A percentile compares a stretch with the other conserved stretches of the same genome.
Evolutionary conservation across 192 early-diverging fungal species (phyloP).

Genomic region (Phycomyces blakesleeanus): DNA sequence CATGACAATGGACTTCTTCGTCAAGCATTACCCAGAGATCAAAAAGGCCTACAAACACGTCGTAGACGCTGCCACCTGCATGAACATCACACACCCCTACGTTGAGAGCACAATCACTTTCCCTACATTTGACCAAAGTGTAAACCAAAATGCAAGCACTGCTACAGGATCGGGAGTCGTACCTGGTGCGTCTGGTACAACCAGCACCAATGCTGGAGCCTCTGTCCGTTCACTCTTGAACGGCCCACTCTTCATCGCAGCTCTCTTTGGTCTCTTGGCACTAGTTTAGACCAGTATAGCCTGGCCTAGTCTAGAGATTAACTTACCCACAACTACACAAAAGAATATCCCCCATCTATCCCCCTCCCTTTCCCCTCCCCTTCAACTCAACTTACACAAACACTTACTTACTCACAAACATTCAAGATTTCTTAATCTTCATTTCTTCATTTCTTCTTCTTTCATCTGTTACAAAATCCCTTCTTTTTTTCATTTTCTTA

Average conservation of each 20-base stretch:
- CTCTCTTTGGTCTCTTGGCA: slow-evolving; percentile 22
- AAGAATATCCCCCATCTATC: too few relatives aligned
- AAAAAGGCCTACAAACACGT: slow-evolving; percentile 38
- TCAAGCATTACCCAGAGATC: slow-evolving; percentile 40
- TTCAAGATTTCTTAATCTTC: too few relatives aligned
- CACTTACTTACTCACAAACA: too few relatives aligned
- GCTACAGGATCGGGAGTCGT: slow-evolving; percentile 13
- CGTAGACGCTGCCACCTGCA: slow-evolving; percentile 35
- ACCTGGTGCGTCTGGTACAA: slow-evolving; percentile 4
- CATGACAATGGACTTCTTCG: slow-evolving; percentile 38
- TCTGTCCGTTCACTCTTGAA: slow-evolving; percentile 18
- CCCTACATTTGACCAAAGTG: slow-evolving; percentile 12
- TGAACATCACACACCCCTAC: slow-evolving; percentile 40
- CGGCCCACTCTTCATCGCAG: slow-evolving; percentile 29
- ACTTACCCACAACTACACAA: too few relatives aligned
- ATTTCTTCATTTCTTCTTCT: not conserved
- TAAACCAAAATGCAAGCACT: not conserved
- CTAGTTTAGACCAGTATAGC: slow-evolving; percentile 6
- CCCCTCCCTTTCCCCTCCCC: too few relatives aligned
- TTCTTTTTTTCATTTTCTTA: not conserved
- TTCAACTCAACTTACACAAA: too few relatives aligned
- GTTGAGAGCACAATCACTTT: slow-evolving; percentile 28
- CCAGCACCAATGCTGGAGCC: slow-evolving; percentile 13
- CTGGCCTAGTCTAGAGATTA: too few relatives aligned
- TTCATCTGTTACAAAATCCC: not conserved